phyloP scores from a whole-genome alignment of 2,329 filamentous ascomycete genomes.

The Penicillium occitanis region DNA sequence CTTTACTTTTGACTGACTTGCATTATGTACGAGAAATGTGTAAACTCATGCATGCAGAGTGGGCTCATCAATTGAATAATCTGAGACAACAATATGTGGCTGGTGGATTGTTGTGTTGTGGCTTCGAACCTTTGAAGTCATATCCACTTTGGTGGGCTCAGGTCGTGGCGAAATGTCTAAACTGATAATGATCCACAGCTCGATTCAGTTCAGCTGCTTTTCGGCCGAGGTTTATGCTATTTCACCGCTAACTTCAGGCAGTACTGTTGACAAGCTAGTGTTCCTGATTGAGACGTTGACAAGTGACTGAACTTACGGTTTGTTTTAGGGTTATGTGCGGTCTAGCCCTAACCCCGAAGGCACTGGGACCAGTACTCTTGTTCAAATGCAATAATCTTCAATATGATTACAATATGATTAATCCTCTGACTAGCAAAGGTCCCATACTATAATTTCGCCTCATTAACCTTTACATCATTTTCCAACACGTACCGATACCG shows the following conservation, averaged over 20 bases:
- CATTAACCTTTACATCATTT: constrained; percentile 33
- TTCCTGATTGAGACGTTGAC: neutral
- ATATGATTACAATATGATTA: neutral
- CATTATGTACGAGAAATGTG: neutral
- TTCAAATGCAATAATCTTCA: neutral
- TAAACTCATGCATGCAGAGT: neutral
- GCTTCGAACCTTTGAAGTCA: neutral
- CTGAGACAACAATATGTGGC: neutral
- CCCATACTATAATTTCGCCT: constrained; percentile 32
- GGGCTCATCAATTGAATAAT: neutral
- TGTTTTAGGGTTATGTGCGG: neutral
- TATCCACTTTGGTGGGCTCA: neutral
- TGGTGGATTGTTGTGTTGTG: neutral
- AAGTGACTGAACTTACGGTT: neutral
- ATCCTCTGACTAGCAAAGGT: neutral
- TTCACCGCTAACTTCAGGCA: neutral
- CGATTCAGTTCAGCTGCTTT: neutral
- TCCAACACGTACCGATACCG: constrained; percentile 50
- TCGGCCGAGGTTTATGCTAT: neutral
- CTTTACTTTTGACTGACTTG: neutral
- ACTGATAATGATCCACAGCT: neutral
- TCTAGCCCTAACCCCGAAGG: neutral
- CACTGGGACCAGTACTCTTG: neutral
- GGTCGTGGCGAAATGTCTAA: neutral
- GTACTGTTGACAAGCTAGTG: too few species aligned